Conservation (phyloP, 495 filamentous ascomycete species). For the Penicillium lividum region DNA sequence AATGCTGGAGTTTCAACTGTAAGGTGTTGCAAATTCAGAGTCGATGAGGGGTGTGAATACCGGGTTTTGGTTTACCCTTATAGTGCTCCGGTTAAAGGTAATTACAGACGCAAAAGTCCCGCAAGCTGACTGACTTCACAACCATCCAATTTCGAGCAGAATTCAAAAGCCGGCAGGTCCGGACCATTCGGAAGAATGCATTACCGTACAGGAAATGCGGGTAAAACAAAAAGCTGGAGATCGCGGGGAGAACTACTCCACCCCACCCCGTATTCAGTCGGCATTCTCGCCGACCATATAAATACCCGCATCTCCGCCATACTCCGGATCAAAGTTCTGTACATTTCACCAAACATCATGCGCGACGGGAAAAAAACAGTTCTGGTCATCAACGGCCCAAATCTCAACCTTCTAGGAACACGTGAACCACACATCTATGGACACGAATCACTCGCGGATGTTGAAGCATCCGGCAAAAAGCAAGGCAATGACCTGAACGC, state of each 20-base stretch:
- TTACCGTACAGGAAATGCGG: background rate
- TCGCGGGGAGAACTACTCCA: background rate
- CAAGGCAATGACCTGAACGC: constrained; percentile 34
- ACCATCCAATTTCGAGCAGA: background rate
- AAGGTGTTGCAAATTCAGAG: background rate
- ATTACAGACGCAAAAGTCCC: background rate
- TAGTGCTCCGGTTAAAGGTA: background rate
- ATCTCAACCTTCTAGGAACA: constrained; percentile 67
- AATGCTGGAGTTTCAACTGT: background rate
- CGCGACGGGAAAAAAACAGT: constrained; percentile 33
- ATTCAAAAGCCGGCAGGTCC: background rate
- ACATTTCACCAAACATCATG: background rate
- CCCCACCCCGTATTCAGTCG: background rate
- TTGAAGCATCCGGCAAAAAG: constrained; percentile 36
- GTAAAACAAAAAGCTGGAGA: background rate
- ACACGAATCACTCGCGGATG: constrained; percentile 53
- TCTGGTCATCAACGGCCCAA: constrained; percentile 67
- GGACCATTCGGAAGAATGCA: background rate
- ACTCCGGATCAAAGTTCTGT: background rate
- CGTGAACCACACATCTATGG: constrained; percentile 64
- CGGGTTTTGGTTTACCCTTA: background rate
- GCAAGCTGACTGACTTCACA: background rate
- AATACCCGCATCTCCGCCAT: background rate
- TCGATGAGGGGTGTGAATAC: background rate
- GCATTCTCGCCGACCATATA: background rate